Conservation (phyloP, 352 stramenopile species). For the Salisapilia sapeloensis region DNA sequence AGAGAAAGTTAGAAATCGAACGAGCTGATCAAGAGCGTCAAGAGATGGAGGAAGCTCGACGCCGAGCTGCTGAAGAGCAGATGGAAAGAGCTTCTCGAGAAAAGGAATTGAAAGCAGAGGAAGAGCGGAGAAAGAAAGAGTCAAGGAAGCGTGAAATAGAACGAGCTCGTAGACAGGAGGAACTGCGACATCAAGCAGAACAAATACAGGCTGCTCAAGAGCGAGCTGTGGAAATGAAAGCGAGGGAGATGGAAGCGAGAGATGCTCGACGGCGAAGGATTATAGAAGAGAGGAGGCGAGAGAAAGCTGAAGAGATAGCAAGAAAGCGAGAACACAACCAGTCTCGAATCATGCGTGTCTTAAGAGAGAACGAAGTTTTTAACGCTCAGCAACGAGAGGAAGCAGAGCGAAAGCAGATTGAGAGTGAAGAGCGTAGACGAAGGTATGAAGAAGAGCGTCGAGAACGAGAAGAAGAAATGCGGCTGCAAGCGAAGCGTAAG, state of each 20-base stretch:
- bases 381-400: slow-evolving; percentile 23
- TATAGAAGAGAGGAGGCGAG: slow-evolving; percentile 19
- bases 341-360: slow-evolving; percentile 33
- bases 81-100: slow-evolving; percentile 20
- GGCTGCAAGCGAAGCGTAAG: slow-evolving; percentile 22
- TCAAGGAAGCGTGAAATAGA: slow-evolving; percentile 30
- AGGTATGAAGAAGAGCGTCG: slow-evolving; percentile 12
- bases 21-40: slow-evolving; percentile 23
- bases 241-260: slow-evolving; percentile 22
- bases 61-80: slow-evolving; percentile 22
- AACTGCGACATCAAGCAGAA: slow-evolving; percentile 28
- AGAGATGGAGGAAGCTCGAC: slow-evolving; percentile 21
- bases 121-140: slow-evolving; percentile 22
- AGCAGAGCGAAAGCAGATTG: slow-evolving; percentile 34
- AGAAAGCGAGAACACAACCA: slow-evolving; percentile 57
- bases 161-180: slow-evolving; percentile 28
- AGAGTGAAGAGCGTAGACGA: slow-evolving; percentile 28
- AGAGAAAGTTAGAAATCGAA: slow-evolving; percentile 28
- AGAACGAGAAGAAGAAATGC: slow-evolving; percentile 22
- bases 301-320: slow-evolving; percentile 19
- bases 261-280: slow-evolving; percentile 26
- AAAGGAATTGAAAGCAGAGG: slow-evolving; percentile 29
- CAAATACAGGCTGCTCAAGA: slow-evolving; percentile 22
- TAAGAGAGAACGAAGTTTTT: slow-evolving; percentile 40
- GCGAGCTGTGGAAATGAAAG: slow-evolving; percentile 17